Conservation (phyloP, 345 rosid species). For the Mercurialis annua region DNA sequence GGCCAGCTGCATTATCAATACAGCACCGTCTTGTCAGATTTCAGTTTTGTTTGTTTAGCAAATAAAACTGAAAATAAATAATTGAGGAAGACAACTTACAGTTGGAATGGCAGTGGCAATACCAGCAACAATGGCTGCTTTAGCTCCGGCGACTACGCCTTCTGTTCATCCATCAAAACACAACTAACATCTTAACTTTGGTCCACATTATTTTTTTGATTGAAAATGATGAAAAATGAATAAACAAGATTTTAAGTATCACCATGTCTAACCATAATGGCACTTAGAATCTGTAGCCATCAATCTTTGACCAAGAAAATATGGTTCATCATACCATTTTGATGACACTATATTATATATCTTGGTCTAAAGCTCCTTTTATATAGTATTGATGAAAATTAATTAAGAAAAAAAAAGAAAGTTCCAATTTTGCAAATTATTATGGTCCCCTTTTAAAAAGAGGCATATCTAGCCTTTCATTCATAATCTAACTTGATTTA, state of each 20-base stretch:
- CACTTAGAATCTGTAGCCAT: background rate
- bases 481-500: no score
- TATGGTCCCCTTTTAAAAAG: background rate
- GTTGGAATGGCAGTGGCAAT: constrained; percentile 80
- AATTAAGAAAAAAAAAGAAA: background rate
- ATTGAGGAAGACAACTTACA: constrained; percentile 32
- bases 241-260: background rate
- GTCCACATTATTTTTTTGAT: background rate
- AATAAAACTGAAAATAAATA: background rate
- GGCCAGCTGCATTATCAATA: constrained; percentile 47
- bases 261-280: background rate
- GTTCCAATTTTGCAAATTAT: background rate
- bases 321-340: background rate
- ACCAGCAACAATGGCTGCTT: constrained; percentile 68
- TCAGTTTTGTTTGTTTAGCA: background rate
- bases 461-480: no score
- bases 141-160: constrained; percentile 83
- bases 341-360: background rate
- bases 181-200: background rate
- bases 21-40: background rate
- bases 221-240: background rate
- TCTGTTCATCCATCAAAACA: constrained; percentile 38
- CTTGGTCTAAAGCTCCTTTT: constrained; percentile 1
- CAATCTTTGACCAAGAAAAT: background rate
- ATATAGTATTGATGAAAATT: no score